Base-by-base conservation (phyloP, 257 asterid genomes). In the Solanum phureja region DNA sequence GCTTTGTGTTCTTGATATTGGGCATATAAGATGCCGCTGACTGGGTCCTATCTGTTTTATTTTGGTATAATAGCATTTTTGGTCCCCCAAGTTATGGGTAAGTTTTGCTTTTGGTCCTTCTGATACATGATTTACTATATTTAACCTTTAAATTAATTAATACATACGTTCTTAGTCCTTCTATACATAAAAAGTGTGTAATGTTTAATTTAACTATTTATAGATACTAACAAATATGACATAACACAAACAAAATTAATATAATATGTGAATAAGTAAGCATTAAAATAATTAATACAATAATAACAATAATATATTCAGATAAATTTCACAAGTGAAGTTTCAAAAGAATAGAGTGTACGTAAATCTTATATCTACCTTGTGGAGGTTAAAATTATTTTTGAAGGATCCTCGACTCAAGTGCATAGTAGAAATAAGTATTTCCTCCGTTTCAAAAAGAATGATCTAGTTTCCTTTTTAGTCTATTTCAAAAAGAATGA, bases 281-380 rank as follows among this genome's bases (percentile, higher is more conserved):
- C 68, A 60, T 21, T 21, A 2, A 3, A 60, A 60, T 3, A 21
- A 9, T 4, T 10, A 62, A 62, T 62, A 60, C 3, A 23, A 9
- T 18, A 58, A 58, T 58, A 58, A 58, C 5, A 21, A 21, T 23
- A 62, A 62, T n/a, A 62, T 10, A 10, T 62, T 62, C 0, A n/a
- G 0, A 23, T 3, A 10, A 62, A 62, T n/a, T 62, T 62, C 1
- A 62, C 0, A 0, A 9, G 16, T 62, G 16, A 62, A 23, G 1
- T n/a, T n/a, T n/a, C 7, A 62, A 1, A n/a, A 10, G 0, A 1
- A 11, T 4, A n/a, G 66, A 3, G 2, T n/a, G 1, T 9, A 62
- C 7, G 7, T 1, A 62, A 0, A 9, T 62, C 7, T 62, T n/a
- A 62, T 10, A n/a, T 62, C 7, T 62, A 11, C 0, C 8, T 62